A percentile compares a stretch with the other conserved stretches of the same genome.
phyloP scores from a whole-genome alignment of 495 filamentous ascomycete species.

The Podospora sp. region DNA sequence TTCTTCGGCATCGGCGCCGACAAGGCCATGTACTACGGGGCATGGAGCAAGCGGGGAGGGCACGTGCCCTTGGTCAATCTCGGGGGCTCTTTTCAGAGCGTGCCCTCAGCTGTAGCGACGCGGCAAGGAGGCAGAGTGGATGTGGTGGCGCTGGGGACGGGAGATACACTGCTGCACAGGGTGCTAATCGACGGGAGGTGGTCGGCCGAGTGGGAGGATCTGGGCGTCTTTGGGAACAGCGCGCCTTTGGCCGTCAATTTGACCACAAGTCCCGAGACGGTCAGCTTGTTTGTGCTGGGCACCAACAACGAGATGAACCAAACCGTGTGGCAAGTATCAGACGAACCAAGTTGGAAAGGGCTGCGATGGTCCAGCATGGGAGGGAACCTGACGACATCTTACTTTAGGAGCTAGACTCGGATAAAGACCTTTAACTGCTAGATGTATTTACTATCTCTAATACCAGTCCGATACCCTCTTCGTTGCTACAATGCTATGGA shows the following conservation, averaged over 20 bases:
- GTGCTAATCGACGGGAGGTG: not conserved
- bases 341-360: slow-evolving; percentile 14
- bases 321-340: slow-evolving; percentile 15
- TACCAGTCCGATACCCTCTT: too few relatives aligned
- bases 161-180: slow-evolving; percentile 16
- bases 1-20: slow-evolving; percentile 21
- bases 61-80: slow-evolving; percentile 4
- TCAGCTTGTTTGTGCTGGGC: slow-evolving; percentile 11
- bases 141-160: slow-evolving; percentile 16
- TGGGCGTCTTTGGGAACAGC: slow-evolving; percentile 20
- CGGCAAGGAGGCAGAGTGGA: slow-evolving; percentile 4
- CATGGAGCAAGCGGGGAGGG: slow-evolving; percentile 1
- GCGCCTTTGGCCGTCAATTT: slow-evolving; percentile 18
- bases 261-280: slow-evolving; percentile 16
- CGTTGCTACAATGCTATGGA: too few relatives aligned
- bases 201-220: slow-evolving; percentile 19
- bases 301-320: slow-evolving; percentile 9
- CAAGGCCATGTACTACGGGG: slow-evolving; percentile 15
- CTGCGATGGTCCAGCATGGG: slow-evolving; percentile 13
- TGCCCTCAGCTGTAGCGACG: slow-evolving; percentile 12
- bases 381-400: slow-evolving; percentile 9
- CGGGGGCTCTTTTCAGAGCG: slow-evolving; percentile 17
- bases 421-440: too few relatives aligned
- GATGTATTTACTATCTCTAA: too few relatives aligned
- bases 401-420: not conserved